These are phyloP conservation scores for Microsporum audouinii DNA, from an alignment of 2,329 filamentous ascomycete genomes.

Conservation along the genomic window DNA sequence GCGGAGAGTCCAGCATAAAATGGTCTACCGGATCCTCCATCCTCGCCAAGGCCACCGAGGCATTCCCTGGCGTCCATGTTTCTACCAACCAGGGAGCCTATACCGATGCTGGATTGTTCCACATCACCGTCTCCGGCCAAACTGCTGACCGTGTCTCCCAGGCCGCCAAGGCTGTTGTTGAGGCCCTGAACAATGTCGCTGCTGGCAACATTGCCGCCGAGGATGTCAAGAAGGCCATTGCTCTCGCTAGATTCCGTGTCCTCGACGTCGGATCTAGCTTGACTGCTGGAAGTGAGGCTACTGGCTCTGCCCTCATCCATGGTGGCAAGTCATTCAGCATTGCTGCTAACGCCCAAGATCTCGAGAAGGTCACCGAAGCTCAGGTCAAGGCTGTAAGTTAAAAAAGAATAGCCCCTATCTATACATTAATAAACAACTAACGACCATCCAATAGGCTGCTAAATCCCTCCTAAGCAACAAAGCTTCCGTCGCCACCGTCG, in stretches of 20 bases:
- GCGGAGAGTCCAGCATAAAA: conserved; percentile 84
- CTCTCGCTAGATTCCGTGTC: conserved; percentile 84
- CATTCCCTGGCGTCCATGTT: conserved; percentile 54
- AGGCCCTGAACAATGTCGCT: conserved; percentile 70
- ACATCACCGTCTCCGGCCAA: conserved; percentile 66
- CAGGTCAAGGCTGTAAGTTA: conserved; percentile 70
- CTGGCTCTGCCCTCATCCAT: conserved; percentile 72
- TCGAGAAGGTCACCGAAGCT: conserved; percentile 71
- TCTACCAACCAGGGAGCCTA: conserved; percentile 71
- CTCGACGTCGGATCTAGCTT: conserved; percentile 71
- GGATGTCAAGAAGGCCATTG: conserved; percentile 80
- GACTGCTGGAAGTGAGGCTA: conserved; percentile 65
- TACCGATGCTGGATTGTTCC: conserved; percentile 86
- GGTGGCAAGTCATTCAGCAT: conserved; percentile 75
- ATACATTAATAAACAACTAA: conserved; percentile 18
- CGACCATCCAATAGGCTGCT: conserved; percentile 51
- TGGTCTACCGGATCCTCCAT: conserved; percentile 91
- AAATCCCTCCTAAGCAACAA: conserved; percentile 80
- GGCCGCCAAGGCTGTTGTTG: conserved; percentile 65
- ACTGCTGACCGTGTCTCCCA: conserved; percentile 56
- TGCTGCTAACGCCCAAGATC: conserved; percentile 62
- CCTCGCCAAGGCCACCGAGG: conserved; percentile 64
- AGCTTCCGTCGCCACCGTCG: conserved; percentile 78
- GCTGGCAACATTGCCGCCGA: conserved; percentile 67
- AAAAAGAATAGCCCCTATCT: conserved; percentile 9